phyloP scores from a whole-genome alignment of 106 monocot species.

The Dendrobium catenatum region DNA sequence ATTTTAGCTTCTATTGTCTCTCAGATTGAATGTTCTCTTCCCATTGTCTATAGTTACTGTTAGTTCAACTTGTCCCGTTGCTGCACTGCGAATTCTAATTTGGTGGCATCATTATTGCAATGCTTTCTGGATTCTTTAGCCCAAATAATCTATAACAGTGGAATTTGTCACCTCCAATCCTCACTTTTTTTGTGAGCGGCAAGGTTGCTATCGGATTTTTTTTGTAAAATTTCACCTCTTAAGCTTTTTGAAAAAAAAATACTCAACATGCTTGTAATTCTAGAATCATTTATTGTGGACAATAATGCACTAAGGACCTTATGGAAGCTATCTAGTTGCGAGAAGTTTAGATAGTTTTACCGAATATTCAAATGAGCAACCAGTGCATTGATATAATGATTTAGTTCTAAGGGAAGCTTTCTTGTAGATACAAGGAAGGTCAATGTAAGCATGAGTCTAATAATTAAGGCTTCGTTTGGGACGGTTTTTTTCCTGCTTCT shows the following conservation, averaged over 20 bases:
- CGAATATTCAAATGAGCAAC: neutral
- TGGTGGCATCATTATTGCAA: no score
- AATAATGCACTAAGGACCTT: neutral
- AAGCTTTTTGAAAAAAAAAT: no score
- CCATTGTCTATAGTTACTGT: neutral
- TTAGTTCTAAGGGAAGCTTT: neutral
- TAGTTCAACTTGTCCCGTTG: neutral
- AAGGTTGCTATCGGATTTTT: no score
- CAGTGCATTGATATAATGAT: neutral
- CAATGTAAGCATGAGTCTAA: neutral
- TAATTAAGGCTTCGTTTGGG: neutral
- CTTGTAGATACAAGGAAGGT: neutral
- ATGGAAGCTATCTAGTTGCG: neutral
- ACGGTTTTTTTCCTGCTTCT: no score
- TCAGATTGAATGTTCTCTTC: neutral
- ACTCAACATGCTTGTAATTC: neutral
- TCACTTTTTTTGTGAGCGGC: no score
- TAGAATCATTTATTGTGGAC: neutral
- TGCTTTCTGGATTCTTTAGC: no score
- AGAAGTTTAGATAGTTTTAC: neutral
- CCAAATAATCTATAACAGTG: no score
- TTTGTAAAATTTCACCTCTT: no score
- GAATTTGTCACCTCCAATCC: no score
- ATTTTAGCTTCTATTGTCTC: neutral
- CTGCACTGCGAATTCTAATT: no score